A percentile compares a stretch with the other conserved stretches of the same genome.
Conservation (phyloP, 805 yeast species). For the Saccharomycopsis vini region DNA sequence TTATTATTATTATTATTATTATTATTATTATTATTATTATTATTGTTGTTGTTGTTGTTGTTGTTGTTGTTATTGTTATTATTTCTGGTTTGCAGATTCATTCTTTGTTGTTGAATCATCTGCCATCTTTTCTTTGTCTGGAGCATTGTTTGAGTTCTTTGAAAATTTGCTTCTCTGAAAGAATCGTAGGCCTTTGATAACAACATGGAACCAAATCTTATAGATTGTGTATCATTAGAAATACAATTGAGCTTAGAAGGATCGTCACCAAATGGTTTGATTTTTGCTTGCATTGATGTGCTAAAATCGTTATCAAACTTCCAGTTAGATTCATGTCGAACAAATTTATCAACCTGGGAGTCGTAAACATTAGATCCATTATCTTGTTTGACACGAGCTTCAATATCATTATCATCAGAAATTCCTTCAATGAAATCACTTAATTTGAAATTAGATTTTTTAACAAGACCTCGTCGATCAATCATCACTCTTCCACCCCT, state of each 20-base stretch:
- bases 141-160: constrained; percentile 44
- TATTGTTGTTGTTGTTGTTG: no score
- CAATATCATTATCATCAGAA: constrained; percentile 23
- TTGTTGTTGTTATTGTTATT: not conserved
- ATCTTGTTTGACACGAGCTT: constrained; percentile 16
- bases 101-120: constrained; percentile 24
- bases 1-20: no score
- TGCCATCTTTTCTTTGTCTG: constrained; percentile 25
- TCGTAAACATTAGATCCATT: constrained; percentile 35
- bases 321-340: constrained; percentile 55
- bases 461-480: constrained; percentile 57
- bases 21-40: no score
- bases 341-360: constrained; percentile 35
- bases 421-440: constrained; percentile 32
- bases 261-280: constrained; percentile 56
- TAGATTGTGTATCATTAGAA: constrained; percentile 77
- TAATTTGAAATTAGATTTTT: constrained; percentile 26
- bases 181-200: constrained; percentile 79
- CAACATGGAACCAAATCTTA: constrained; percentile 87
- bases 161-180: constrained; percentile 63
- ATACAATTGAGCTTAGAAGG: constrained; percentile 80
- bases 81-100: constrained; percentile 19
- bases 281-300: constrained; percentile 29
- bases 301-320: constrained; percentile 52
- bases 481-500: constrained; percentile 61